These are phyloP conservation scores for Eucommia ulmoides DNA, from an alignment of 257 asterid species.

Conservation along the genomic window DNA sequence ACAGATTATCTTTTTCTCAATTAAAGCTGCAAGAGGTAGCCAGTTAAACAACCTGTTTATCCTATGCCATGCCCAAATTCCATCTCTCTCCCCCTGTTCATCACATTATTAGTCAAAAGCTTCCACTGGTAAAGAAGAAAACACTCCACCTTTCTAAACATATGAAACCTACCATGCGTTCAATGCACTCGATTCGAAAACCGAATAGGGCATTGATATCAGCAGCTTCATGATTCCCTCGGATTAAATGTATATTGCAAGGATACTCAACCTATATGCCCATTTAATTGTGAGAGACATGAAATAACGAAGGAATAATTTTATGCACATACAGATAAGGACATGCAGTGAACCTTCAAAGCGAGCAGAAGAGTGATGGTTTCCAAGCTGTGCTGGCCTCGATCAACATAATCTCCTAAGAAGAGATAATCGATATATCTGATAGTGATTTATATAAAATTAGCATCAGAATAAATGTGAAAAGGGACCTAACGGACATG, in stretches of 20 bases:
- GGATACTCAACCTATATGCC: conserved; percentile 95
- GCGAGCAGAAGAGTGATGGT: conserved; percentile 92
- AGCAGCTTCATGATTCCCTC: conserved; percentile 99
- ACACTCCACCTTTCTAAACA: background rate
- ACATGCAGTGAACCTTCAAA: conserved; percentile 51
- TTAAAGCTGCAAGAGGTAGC: conserved; percentile 96
- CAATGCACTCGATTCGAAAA: conserved; percentile 95
- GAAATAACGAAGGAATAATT: background rate
- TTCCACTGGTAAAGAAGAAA: conserved; percentile 6
- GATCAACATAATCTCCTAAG: conserved; percentile 98
- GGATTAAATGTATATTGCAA: conserved; percentile 79
- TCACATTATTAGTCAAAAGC: conserved; percentile 13
- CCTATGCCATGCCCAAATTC: conserved; percentile 98
- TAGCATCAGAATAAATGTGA: conserved; percentile 16
- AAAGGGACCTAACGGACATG: too few species aligned
- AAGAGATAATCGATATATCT: conserved; percentile 96
- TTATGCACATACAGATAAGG: background rate
- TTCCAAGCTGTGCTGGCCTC: conserved; percentile 99
- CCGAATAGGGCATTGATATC: conserved; percentile 99
- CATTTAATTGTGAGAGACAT: too few species aligned
- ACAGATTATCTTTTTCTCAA: conserved; percentile 91
- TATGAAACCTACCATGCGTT: conserved; percentile 65
- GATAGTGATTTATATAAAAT: conserved; percentile 22
- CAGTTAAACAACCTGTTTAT: conserved; percentile 91
- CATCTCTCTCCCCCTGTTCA: conserved; percentile 99